These are phyloP conservation scores for Trametes cingulata DNA, from an alignment of 768 basidiomycete species.

Conservation along the genomic window DNA sequence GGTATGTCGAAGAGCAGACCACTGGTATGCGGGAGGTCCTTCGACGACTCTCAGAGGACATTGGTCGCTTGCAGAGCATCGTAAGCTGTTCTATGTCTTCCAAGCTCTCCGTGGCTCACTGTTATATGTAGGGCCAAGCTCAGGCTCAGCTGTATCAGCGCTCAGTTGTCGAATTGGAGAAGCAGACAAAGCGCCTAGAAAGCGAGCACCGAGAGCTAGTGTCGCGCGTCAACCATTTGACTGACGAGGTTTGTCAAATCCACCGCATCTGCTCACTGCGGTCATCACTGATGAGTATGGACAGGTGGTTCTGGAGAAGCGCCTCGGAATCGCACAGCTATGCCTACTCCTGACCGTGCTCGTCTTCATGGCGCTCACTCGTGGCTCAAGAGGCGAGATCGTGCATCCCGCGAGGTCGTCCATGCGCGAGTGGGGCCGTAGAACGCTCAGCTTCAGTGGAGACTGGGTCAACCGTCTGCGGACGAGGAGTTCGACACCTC, in stretches of 20 bases:
- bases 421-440: conserved; percentile 55
- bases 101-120: neutral
- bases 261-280: neutral
- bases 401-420: conserved; percentile 26
- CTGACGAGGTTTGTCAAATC: conserved; percentile 65
- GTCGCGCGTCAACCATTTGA: conserved; percentile 70
- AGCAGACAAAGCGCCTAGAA: conserved; percentile 64
- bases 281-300: neutral
- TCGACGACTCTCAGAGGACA: conserved; percentile 70
- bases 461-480: conserved; percentile 48
- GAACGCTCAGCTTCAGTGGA: conserved; percentile 55
- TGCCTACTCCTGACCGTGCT: conserved; percentile 81
- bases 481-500: conserved; percentile 34
- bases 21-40: conserved; percentile 73
- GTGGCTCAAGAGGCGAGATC: conserved; percentile 55
- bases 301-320: conserved; percentile 85
- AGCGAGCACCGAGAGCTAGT: conserved; percentile 69
- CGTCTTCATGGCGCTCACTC: conserved; percentile 83
- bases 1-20: conserved; percentile 91
- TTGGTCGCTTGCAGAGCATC: conserved; percentile 74
- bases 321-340: conserved; percentile 85
- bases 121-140: conserved; percentile 54
- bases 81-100: conserved; percentile 43
- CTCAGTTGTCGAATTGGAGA: conserved; percentile 66
- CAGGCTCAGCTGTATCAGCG: conserved; percentile 70